These are phyloP conservation scores for Pleurotus eryngii DNA, from an alignment of 768 basidiomycete genomes.

Conservation along the genomic window DNA sequence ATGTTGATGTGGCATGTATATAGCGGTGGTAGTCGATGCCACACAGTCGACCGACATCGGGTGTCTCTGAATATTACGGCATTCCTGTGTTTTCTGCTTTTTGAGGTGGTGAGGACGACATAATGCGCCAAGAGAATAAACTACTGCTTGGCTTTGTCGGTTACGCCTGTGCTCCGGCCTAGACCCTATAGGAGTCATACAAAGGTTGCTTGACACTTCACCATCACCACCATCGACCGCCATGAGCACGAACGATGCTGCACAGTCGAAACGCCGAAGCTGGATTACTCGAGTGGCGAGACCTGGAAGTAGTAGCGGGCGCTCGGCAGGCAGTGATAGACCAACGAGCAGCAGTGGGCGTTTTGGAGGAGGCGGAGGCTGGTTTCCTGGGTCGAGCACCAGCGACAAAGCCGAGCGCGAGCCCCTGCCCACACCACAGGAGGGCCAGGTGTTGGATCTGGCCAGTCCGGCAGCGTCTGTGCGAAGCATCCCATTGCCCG, in stretches of 20 bases:
- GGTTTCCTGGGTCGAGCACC: constrained; percentile 13
- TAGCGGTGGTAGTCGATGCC: too few species aligned
- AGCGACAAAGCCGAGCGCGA: constrained; percentile 12
- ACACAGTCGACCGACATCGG: too few species aligned
- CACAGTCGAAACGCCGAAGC: constrained; percentile 24
- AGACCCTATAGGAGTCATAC: constrained; percentile 5
- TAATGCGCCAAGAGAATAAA: neutral
- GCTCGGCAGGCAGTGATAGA: constrained; percentile 15
- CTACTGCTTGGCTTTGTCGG: constrained; percentile 3
- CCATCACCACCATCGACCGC: constrained; percentile 4
- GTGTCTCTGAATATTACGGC: too few species aligned
- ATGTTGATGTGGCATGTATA: too few species aligned
- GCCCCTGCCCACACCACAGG: constrained; percentile 22
- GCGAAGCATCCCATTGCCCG: constrained; percentile 10
- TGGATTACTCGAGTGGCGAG: constrained; percentile 34
- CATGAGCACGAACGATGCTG: constrained; percentile 20
- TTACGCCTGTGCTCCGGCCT: constrained; percentile 4
- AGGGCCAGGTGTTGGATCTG: constrained; percentile 23
- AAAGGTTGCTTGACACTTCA: constrained; percentile 1
- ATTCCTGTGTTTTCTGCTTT: too few species aligned
- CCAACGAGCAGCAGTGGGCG: constrained; percentile 11
- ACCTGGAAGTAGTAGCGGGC: constrained; percentile 26
- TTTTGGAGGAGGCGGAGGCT: constrained; percentile 6
- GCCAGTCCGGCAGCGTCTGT: constrained; percentile 9
- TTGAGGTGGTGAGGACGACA: too few species aligned